These are phyloP conservation scores for Emydomyces testavorans DNA, from an alignment of 2,329 filamentous ascomycete species.

Conservation along the genomic window DNA sequence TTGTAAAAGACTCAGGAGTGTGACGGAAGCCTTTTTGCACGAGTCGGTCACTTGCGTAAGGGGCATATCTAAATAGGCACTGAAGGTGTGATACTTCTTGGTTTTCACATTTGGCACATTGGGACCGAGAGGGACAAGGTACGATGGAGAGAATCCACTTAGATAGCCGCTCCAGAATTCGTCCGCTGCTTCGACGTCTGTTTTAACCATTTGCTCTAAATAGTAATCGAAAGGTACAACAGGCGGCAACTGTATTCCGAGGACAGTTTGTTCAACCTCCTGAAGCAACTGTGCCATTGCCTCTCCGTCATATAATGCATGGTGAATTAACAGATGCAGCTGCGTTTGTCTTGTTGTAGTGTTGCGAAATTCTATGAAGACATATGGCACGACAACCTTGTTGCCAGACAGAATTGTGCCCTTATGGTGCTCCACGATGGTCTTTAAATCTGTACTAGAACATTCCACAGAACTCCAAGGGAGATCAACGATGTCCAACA, in stretches of 20 bases:
- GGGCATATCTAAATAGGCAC: slow-evolving; percentile 24
- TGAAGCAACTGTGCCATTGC: slow-evolving; percentile 58
- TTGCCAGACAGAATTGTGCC: slow-evolving; percentile 17
- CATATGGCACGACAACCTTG: slow-evolving; percentile 23
- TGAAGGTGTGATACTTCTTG: not conserved
- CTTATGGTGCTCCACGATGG: slow-evolving; percentile 40
- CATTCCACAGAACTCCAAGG: slow-evolving; percentile 40
- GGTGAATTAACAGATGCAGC: slow-evolving; percentile 51
- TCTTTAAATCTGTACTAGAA: slow-evolving; percentile 18
- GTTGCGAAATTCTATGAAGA: slow-evolving; percentile 17
- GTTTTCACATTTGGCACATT: not conserved
- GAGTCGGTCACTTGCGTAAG: slow-evolving; percentile 26
- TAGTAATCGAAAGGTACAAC: slow-evolving; percentile 52
- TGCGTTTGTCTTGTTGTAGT: slow-evolving; percentile 13
- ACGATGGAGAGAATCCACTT: slow-evolving; percentile 39
- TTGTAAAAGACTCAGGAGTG: slow-evolving; percentile 58
- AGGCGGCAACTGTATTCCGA: slow-evolving; percentile 37
- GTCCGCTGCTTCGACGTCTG: slow-evolving; percentile 42
- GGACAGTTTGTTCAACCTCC: slow-evolving; percentile 55
- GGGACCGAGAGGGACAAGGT: slow-evolving; percentile 14
- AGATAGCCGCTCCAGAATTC: slow-evolving; percentile 56
- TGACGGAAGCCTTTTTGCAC: slow-evolving; percentile 45
- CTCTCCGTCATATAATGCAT: slow-evolving; percentile 76
- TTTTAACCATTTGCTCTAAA: slow-evolving; percentile 45
- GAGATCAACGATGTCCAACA: slow-evolving; percentile 42